Evolutionary conservation across 148 eudicot genomes (phyloP), one percentile per base, ranked within the genome.

Genomic region (Agrostemma githago): DNA sequence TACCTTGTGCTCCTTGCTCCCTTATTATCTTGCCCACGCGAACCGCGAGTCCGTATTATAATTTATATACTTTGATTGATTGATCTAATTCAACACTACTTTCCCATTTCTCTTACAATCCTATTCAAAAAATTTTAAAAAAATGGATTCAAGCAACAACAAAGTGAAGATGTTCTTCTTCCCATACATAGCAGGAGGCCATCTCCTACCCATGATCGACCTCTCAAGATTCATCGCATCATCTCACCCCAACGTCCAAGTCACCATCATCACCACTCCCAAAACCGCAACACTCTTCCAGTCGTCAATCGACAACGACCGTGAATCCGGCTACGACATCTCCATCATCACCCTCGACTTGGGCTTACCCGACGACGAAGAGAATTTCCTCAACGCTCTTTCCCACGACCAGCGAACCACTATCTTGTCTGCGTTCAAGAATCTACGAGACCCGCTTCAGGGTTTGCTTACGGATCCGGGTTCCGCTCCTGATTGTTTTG

Each of bases 141-240:
- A 67, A 67, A 67, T 67, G 71, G 6, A 40, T 4, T 16, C 70
- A 15, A 66, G 19, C 5, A 19, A 67, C 12, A 68, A 44, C 41
- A 68, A 68, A 21, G 72, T 68, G 40, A 68, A 68, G 51, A 68
- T 68, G 72, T 68, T 44, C 21, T 68, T 68, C 72, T 68, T 68
- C 58, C 72, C 72, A 0, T 68, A 68, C 58, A 68, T 68, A 8
- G 72, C 72, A 3, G 72, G 72, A 46, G 72, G 72, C 9, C 72
- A 68, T 68, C 72, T 68, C 5, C 72, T 68, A 6, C 72, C 72
- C 9, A 46, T 68, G 72, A 68, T 68, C 15, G 72, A 68, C 57
- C 46, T 10, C 9, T 58, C 72, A 8, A 9, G 54, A 68, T 46
- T 46, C 72, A 46, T 68, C 17, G 59, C 72, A 1, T 68, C 72